Conservation (phyloP, 129 eudicot species). For the Flaveria ramosissima region DNA sequence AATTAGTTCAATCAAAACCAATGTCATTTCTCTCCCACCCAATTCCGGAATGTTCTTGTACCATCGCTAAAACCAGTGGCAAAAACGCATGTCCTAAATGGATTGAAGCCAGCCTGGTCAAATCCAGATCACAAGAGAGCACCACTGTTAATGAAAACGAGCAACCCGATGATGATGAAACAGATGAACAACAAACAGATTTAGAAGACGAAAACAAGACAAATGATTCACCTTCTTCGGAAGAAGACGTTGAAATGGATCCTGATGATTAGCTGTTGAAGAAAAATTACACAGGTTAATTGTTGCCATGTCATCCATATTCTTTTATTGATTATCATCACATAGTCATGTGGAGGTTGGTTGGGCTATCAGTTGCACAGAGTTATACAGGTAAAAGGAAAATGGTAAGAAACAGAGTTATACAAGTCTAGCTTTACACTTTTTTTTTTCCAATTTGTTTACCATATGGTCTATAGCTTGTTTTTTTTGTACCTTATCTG, state of each 20-base stretch:
- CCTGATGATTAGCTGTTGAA: conserved; percentile 65
- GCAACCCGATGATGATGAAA: conserved; percentile 52
- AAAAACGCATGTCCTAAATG: conserved; percentile 71
- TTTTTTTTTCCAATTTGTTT: not conserved
- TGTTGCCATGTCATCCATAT: conserved; percentile 20
- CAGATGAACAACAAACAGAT: conserved; percentile 38
- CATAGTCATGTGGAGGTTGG: conserved; percentile 24
- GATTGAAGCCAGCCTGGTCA: conserved; percentile 45
- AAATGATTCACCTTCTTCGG: conserved; percentile 37
- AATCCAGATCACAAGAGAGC: conserved; percentile 37
- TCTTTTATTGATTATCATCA: conserved; percentile 37
- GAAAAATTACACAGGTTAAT: conserved; percentile 7
- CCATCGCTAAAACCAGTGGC: conserved; percentile 44
- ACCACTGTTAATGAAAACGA: conserved; percentile 42
- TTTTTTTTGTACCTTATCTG: conserved; percentile 19
- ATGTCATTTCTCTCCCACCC: conserved; percentile 84
- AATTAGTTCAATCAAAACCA: conserved; percentile 44
- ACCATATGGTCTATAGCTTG: not conserved
- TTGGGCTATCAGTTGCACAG: conserved; percentile 31
- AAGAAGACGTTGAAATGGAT: conserved; percentile 96
- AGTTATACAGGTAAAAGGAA: conserved; percentile 26
- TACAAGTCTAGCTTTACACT: conserved; percentile 16
- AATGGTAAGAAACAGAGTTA: conserved; percentile 10
- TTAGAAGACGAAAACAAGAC: conserved; percentile 41
- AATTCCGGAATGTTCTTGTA: conserved; percentile 85